A percentile compares a stretch with the other conserved stretches of the same genome.
Evolutionary conservation across 169 alveolate genomes (phyloP).

Genomic region (Babesia caballi): DNA sequence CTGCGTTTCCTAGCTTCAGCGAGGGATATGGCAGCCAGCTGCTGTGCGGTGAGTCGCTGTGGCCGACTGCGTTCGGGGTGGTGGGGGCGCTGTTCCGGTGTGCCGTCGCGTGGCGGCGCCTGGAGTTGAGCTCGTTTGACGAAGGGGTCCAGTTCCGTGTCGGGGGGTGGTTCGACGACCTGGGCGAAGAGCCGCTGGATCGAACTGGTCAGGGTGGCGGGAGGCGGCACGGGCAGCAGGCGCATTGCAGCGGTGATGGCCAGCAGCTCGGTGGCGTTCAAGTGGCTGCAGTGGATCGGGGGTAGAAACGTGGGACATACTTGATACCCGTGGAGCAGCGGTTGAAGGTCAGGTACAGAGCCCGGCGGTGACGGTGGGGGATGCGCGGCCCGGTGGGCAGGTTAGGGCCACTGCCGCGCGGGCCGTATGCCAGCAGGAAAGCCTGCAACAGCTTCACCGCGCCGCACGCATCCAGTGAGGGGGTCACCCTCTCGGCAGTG

Average conservation of each 20-base stretch:
- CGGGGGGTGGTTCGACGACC: not conserved
- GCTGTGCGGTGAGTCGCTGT: not conserved
- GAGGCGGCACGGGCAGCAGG: not conserved
- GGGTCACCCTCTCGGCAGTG: not conserved
- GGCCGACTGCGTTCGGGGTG: not conserved
- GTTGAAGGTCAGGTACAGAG: slow-evolving; percentile 13
- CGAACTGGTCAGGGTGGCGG: not conserved
- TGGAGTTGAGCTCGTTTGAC: not conserved
- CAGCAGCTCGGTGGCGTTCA: not conserved
- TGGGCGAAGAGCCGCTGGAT: not conserved
- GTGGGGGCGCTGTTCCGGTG: not conserved
- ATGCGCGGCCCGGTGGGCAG: not conserved
- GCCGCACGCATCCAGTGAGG: slow-evolving; percentile 1
- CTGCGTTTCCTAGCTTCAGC: not conserved
- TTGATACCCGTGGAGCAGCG: slow-evolving; percentile 11
- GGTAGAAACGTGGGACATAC: not conserved
- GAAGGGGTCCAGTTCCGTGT: not conserved
- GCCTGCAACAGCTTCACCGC: slow-evolving; percentile 32
- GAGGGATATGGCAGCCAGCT: slow-evolving; percentile 5
- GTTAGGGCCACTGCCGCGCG: not conserved
- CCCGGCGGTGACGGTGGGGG: slow-evolving; percentile 15
- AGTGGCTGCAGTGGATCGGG: not conserved
- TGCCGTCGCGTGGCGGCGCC: not conserved
- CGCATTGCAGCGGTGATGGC: slow-evolving; percentile 4
- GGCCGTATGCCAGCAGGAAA: slow-evolving; percentile 3